Base-by-base conservation (phyloP, 805 yeast genomes). In the Barnettozyma vustinii region DNA sequence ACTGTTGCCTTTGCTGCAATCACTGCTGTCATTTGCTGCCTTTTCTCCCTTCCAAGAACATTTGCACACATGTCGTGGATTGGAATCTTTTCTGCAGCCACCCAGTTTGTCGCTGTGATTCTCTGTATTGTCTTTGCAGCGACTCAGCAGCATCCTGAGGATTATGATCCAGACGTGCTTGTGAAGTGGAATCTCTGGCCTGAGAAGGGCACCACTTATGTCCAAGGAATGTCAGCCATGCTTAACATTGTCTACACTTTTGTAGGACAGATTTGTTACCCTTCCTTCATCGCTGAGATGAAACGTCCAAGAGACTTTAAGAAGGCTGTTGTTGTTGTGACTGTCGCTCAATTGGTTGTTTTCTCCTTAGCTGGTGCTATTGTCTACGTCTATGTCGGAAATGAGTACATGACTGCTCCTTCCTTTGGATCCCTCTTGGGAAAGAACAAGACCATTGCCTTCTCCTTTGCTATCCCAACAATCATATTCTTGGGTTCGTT, bases 211-310 rank as follows among this genome's bases (percentile, higher is more conserved):
- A 76, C 83, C n/a, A 69, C 76, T 4, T 80, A 69, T 54, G 83
- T 78, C 8, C 56, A 60, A 18, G 83, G 70, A 1, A 78, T 80
- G 83, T 61, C 71, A 37, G 84, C 84, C 0, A 68, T 75, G 52
- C 67, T 80, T 56, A 80, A 80, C 64, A 80, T 80, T 55, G 79
- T 78, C 21, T 80, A 79, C 61, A 79, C 84, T 1, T 79, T 80
- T 64, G 84, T 79, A 20, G 85, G 85, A 4, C 85, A 80, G 61
- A 76, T 80, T 61, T 76, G 81, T 5, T 80, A 79, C 53, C 84
- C 84, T 1, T 77, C 83, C 19, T 80, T 80, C 62, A 80, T 80
- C 50, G 69, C 79, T 12, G 81, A 80, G 56, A 80, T 80, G 85
- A 71, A 69, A 53, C 66, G 70, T 45, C 85, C 84, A 26, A 65